Percentiles rank a stretch among this genome's conserved stretches.
Conservation (phyloP, 495 filamentous ascomycete species). For the Sporormia fimetaria region DNA sequence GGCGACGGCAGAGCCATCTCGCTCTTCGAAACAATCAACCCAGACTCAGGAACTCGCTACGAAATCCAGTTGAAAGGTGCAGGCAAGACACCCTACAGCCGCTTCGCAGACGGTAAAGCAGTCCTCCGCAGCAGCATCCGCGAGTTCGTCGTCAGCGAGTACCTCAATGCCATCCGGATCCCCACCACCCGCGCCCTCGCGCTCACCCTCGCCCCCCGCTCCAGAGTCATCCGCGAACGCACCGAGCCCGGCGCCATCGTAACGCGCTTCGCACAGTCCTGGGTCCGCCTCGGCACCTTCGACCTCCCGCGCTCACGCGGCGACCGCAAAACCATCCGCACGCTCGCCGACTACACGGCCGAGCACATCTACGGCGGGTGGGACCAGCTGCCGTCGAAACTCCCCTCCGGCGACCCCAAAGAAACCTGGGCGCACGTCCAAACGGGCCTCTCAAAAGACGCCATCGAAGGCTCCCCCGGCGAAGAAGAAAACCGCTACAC, state of each 20-base stretch:
- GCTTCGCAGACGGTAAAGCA: constrained; percentile 95
- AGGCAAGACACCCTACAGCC: constrained; percentile 83
- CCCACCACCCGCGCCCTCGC: constrained; percentile 80
- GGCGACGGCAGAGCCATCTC: constrained; percentile 92
- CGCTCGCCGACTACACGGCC: constrained; percentile 67
- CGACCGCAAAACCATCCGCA: constrained; percentile 59
- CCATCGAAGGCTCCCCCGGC: constrained; percentile 50
- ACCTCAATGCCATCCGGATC: constrained; percentile 67
- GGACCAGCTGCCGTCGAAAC: constrained; percentile 58
- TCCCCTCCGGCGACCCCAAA: constrained; percentile 36
- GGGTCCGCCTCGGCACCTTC: constrained; percentile 91
- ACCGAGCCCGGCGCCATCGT: constrained; percentile 93
- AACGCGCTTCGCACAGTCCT: constrained; percentile 76
- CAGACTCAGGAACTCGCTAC: constrained; percentile 56
- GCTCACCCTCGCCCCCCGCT: constrained; percentile 60
- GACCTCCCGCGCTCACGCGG: constrained; percentile 73
- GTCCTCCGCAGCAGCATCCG: constrained; percentile 83
- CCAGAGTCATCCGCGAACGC: constrained; percentile 63
- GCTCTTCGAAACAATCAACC: constrained; percentile 80
- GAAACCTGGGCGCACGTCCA: constrained; percentile 24
- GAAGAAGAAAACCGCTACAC: constrained; percentile 73
- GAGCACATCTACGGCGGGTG: constrained; percentile 80
- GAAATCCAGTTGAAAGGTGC: constrained; percentile 93
- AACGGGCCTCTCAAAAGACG: constrained; percentile 44
- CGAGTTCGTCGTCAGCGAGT: constrained; percentile 83